Base-by-base conservation (phyloP, 1,139 yeast genomes). In the Nadsonia commutata region DNA sequence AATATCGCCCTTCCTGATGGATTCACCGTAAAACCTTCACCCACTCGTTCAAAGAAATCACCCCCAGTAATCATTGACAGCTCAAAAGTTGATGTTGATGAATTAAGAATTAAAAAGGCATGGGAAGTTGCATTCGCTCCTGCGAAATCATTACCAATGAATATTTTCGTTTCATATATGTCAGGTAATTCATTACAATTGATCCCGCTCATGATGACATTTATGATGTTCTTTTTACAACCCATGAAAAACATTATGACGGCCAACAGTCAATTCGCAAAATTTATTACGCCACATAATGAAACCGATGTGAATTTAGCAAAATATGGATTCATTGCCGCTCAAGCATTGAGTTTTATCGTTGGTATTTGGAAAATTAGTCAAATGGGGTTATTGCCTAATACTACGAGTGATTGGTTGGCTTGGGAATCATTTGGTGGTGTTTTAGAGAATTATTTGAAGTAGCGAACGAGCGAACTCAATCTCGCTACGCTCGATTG, bases 101-200 rank as follows among this genome's bases (percentile, higher is more conserved):
- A 49, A 31, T 51, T 63, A 27, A 62, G 58, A 48, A 54, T 62
- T 37, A 55, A 56, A 56, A 83, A 80, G 56, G 90, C 94, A 0
- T 85, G 96, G 95, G 94, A 84, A 48, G 58, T 82, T 31, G 95
- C 96, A 2, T 63, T 74, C 17, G 78, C 78, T 1, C 96, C 97
- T 0, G 85, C 88, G 2, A 90, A 88, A 57, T 71, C 78, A 13
- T 56, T 90, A 22, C 95, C 96, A 3, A 82, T 86, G 94, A 90
- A 85, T 54, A 59, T 82, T 46, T 66, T 85, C 45, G 85, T 90
- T 95, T 78, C 88, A 48, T 90, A 85, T 61, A 84, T 90, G 86
- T 78, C 95, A 2, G 98, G 98, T 27, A 81, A 82, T 55, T 77
- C 94, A 5, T 65, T 90, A 22, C 97, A 90, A 55, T 72, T 90